Base-by-base conservation (phyloP, 140 eudicot species). In the Flaveria floridana region DNA sequence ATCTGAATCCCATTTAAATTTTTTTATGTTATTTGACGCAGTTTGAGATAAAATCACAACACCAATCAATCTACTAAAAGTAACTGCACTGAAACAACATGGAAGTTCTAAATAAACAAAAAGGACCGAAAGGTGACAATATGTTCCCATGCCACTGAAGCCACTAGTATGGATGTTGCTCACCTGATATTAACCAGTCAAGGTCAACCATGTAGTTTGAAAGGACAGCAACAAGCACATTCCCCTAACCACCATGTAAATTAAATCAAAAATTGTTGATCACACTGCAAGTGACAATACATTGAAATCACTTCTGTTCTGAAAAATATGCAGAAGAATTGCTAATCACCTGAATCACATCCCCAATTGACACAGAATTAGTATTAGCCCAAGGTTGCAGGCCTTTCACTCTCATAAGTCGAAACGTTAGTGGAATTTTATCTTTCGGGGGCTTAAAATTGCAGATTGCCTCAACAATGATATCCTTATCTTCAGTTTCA, bases 201-300 rank as follows among this genome's bases (percentile, higher is more conserved):
- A 90, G 71, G 79, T 94, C 99, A 28, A 94, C 96, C 99, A 94
- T 90, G 85, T 94, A 90, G 85, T 94, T 94, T 15, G 99, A 94
- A 69, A 94, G 96, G 76, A 94, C 81, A 39, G 99, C 96, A 65
- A 94, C 65, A 28, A 83, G 85, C 75, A 90, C 89, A 82, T 94
- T 84, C 65, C 99, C 99, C 97, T 94, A 73, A 82, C 70, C 68
- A 76, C 70, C 57, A 66, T 56, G 26, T 14, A 78, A 66, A 77
- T 34, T 34, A 5, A 34, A 47, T 56, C 39, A 58, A 16, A 20
- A 37, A 63, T 63, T 9, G 75, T 62, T 42, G 19, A 44, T 23
- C 30, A 61, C 64, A 62, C 59, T 28, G 9, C 62, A 62, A 67
- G 57, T 52, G 52, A 68, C 61, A 26, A 9, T 39, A 19, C 55